Percentiles rank a stretch among this genome's conserved stretches.
Conservation (phyloP, 352 stramenopile genomes). For the Phytophthora macrochlamydospora region DNA sequence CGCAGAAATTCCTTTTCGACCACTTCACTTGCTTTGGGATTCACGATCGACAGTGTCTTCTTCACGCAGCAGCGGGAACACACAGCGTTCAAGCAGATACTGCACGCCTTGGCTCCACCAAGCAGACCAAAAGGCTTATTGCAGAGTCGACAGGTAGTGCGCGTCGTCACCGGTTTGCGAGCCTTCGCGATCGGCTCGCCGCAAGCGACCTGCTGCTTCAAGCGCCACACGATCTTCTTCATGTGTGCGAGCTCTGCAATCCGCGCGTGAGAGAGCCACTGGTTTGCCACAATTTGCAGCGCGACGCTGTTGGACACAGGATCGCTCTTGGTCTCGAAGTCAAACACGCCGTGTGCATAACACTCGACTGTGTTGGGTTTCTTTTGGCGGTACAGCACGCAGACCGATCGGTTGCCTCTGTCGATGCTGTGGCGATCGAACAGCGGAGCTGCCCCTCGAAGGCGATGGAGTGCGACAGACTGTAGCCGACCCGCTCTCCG, state of each 20-base stretch:
- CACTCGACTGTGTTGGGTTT: constrained; percentile 36
- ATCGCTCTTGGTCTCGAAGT: constrained; percentile 31
- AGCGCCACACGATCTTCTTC: constrained; percentile 59
- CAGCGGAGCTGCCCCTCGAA: constrained; percentile 39
- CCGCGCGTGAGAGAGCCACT: constrained; percentile 39
- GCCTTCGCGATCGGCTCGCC: constrained; percentile 8
- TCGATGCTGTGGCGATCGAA: constrained; percentile 46
- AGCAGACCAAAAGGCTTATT: constrained; percentile 24
- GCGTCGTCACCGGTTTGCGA: constrained; percentile 17
- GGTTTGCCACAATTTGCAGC: constrained; percentile 33
- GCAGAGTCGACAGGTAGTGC: constrained; percentile 20
- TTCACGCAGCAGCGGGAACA: constrained; percentile 40
- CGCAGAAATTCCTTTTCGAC: constrained; percentile 26
- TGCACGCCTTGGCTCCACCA: constrained; percentile 18
- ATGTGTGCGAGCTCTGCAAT: constrained; percentile 47
- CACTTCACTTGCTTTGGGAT: constrained; percentile 2
- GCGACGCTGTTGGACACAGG: constrained; percentile 31
- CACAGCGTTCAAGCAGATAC: constrained; percentile 17
- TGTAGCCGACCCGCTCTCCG: constrained; percentile 53
- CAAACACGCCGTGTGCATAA: constrained; percentile 36
- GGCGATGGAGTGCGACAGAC: constrained; percentile 49
- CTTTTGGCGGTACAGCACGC: constrained; percentile 46
- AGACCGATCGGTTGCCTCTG: constrained; percentile 49
- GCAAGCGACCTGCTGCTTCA: constrained; percentile 24
- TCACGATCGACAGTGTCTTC: constrained; percentile 14